Evolutionary conservation across 2,329 filamentous ascomycete genomes (phyloP), one percentile per base, ranked within the genome.

Genomic region (Colletotrichum chrysophilum): DNA sequence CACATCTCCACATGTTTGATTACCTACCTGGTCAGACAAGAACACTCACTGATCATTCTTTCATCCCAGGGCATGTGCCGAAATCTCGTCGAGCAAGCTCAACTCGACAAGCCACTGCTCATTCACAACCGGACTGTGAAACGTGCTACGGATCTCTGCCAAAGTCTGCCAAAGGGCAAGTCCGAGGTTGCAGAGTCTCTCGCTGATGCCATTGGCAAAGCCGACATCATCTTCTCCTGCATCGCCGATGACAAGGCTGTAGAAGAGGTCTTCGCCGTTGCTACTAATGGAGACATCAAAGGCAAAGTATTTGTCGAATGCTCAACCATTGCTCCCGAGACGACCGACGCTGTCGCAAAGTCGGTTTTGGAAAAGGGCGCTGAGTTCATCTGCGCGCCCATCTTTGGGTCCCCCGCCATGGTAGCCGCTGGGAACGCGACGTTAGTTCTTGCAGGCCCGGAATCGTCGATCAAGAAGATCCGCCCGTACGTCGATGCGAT

Each of bases 301-400:
- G 92, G 91, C 76, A 98, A 98, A 86, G 87, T 97, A 18, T 93
- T 98, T 78, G 90, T 98, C 36, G 96, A 98, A 82, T 96, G 94
- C 88, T 97, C 95, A 5, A 98, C 96, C 30, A 91, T 98, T 43
- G 94, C 97, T 83, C 96, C 96, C 0, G 93, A 96, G 71, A 95
- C 94, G 5, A 94, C 94, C 2, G 91, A 94, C 76, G 88, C 88
- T 30, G 84, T 95, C 4, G 93, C 93, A 30, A 87, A 91, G 78
- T 87, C 84, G 30, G 86, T 94, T 75, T 86, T 87, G 14, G 88
- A 83, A 3, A 88, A 88, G 28, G 94, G 94, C 7, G 95, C 90
- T 4, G 88, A 92, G 52, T 97, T 98, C 81, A 91, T 98, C 21
- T 94, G 94, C 1, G 89, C 87, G 7, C 89, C 89, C 21, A 91